phyloP scores from a whole-genome alignment of 768 basidiomycete species.

The Dentipellis sp. region DNA sequence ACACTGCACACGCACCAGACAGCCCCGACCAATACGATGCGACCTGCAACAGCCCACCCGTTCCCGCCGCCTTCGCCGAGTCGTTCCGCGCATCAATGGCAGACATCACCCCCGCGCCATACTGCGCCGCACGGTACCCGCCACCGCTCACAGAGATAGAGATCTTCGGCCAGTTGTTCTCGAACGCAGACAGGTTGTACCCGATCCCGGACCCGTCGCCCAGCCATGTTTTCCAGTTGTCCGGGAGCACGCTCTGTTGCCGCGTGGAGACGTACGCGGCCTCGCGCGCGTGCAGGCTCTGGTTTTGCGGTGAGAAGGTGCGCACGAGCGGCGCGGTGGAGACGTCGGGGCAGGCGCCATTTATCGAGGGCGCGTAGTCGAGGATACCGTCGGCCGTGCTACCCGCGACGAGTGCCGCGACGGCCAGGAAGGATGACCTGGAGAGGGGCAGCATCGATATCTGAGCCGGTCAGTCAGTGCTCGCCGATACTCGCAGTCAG shows the following conservation, averaged over 20 bases:
- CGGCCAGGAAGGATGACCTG: not conserved
- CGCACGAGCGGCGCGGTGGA: slow-evolving; percentile 40
- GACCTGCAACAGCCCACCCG: slow-evolving; percentile 65
- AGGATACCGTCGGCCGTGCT: slow-evolving; percentile 15
- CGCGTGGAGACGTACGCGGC: slow-evolving; percentile 36
- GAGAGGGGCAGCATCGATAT: not conserved
- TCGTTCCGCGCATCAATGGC: slow-evolving; percentile 55
- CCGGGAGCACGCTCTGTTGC: slow-evolving; percentile 28
- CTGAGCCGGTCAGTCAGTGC: no score
- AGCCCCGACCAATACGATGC: slow-evolving; percentile 59
- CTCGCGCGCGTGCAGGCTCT: slow-evolving; percentile 42
- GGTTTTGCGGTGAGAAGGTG: slow-evolving; percentile 38
- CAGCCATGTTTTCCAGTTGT: slow-evolving; percentile 53
- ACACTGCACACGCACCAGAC: slow-evolving; percentile 35
- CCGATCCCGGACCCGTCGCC: slow-evolving; percentile 43
- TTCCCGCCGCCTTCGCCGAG: slow-evolving; percentile 46
- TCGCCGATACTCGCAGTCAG: no score
- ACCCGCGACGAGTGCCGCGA: not conserved
- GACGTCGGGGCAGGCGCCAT: slow-evolving; percentile 43
- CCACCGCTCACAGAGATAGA: slow-evolving; percentile 66
- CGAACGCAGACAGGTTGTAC: slow-evolving; percentile 38
- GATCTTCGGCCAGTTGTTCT: slow-evolving; percentile 36
- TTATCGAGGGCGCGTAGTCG: slow-evolving; percentile 44
- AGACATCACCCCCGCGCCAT: slow-evolving; percentile 48
- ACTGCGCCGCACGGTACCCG: slow-evolving; percentile 59